Base-by-base conservation (phyloP, 306 rosid genomes). In the Prunus fruticosa region DNA sequence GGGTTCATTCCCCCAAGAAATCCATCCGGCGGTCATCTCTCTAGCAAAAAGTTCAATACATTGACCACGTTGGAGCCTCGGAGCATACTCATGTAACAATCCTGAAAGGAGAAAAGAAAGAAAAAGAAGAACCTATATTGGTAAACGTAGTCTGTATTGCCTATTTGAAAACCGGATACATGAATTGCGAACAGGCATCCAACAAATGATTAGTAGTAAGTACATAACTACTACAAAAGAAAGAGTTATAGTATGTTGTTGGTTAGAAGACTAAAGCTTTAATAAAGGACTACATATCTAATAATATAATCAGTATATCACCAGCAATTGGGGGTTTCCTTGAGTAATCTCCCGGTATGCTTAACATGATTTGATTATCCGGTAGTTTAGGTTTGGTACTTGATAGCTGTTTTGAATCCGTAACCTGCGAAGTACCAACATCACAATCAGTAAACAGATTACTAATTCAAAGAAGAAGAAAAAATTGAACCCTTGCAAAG, bases 311-410 rank as follows among this genome's bases (percentile, higher is more conserved):
- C 30, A 11, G 32, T 8, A 67, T 8, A 38, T 54, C 85, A 94
- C 98, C 95, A 85, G 92, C 93, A 22, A 94, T 73, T 20, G 95
- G 97, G 64, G 97, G 98, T 86, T 94, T 94, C 86, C 98, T 91
- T 16, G 98, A 92, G 91, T 88, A 94, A 82, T 85, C 97, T 50
- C 96, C 97, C 1, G 97, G 97, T 81, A 94, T 76, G 87, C 96
- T 91, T 78, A 94, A 84, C 65, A 94, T 86, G 57, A 94, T 87
- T 64, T 73, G 90, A 80, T 89, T 83, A 73, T 92, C 87, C 60
- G 86, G 91, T 79, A 81, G 91, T 79, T 81, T 28, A 49, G 77
- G 74, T 67, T 78, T 80, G 15, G 83, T 80, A 34, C 25, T 56
- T 72, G 86, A 64, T 23, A 66, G 78, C 47, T 78, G 47, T 52